A percentile compares a stretch with the other conserved stretches of the same genome.
Conservation (phyloP, 164 flowering plant species). For the Warburgia ugandensis region DNA sequence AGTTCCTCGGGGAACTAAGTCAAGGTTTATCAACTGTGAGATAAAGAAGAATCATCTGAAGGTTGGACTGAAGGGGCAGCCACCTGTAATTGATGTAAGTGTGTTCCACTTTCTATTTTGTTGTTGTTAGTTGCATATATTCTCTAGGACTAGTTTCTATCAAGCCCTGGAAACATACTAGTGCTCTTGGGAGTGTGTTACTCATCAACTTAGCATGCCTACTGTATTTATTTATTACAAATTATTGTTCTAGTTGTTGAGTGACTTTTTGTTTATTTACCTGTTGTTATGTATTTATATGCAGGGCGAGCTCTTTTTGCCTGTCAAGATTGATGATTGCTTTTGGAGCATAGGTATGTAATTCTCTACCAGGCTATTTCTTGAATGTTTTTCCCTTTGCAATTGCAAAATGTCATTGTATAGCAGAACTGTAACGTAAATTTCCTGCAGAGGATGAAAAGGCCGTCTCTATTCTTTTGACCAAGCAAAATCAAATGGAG, state of each 20-base stretch:
- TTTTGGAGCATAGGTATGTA: constrained; percentile 90
- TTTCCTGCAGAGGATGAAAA: constrained; percentile 70
- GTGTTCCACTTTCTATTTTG: neutral
- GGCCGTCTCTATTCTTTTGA: constrained; percentile 57
- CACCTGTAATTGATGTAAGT: constrained; percentile 86
- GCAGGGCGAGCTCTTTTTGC: constrained; percentile 67
- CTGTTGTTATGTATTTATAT: constrained; percentile 6
- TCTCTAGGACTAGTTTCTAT: no score
- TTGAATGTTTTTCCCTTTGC: neutral
- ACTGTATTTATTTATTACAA: no score
- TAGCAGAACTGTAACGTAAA: neutral
- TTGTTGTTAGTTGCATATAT: no score
- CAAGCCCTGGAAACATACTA: no score
- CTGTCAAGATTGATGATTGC: constrained; percentile 80
- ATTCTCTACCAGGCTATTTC: neutral
- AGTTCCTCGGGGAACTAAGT: constrained; percentile 76
- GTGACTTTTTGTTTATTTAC: neutral
- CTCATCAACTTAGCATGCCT: no score
- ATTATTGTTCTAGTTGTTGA: neutral
- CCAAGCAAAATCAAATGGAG: constrained; percentile 88
- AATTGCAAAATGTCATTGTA: neutral
- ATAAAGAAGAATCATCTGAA: constrained; percentile 76
- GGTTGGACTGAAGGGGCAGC: constrained; percentile 89
- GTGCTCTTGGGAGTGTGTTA: no score
- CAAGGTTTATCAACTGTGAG: constrained; percentile 67